Conservation (phyloP, 768 basidiomycete genomes). For the Cystofilobasidium capitatum region DNA sequence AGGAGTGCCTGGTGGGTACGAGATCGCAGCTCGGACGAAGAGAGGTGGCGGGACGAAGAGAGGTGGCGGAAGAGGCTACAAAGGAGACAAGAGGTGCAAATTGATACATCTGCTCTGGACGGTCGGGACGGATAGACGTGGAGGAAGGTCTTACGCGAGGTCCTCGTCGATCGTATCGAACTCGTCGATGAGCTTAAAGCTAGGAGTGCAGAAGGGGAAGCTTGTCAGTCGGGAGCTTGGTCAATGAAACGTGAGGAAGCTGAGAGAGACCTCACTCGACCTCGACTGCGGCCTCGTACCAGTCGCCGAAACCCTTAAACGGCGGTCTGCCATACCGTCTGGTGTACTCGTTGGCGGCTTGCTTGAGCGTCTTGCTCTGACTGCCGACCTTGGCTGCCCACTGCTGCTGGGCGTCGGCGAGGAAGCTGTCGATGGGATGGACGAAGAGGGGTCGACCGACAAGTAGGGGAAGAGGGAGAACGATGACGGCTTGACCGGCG, state of each 20-base stretch:
- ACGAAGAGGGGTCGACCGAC: slow-evolving; percentile 28
- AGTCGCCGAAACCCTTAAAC: slow-evolving; percentile 72
- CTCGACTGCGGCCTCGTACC: neutral
- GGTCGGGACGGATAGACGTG: too few relatives aligned
- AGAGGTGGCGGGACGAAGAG: too few relatives aligned
- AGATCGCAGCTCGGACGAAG: slow-evolving; percentile 7
- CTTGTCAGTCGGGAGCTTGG: too few relatives aligned
- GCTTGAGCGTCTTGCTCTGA: slow-evolving; percentile 69
- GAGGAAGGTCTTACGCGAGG: neutral
- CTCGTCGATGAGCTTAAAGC: neutral
- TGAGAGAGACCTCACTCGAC: neutral
- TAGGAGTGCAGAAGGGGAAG: neutral
- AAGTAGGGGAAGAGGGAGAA: too few relatives aligned
- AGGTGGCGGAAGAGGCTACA: neutral
- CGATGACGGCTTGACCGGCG: too few relatives aligned
- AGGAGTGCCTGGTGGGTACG: neutral
- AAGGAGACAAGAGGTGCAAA: neutral
- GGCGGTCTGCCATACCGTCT: slow-evolving; percentile 65
- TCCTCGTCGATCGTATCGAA: neutral
- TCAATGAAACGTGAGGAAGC: too few relatives aligned
- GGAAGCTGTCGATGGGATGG: slow-evolving; percentile 75
- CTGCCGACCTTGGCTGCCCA: slow-evolving; percentile 56
- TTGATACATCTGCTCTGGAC: too few relatives aligned
- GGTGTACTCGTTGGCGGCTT: slow-evolving; percentile 73
- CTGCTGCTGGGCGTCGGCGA: slow-evolving; percentile 65